Conservation (phyloP, 768 basidiomycete genomes). For the Austroboletus eburneus region DNA sequence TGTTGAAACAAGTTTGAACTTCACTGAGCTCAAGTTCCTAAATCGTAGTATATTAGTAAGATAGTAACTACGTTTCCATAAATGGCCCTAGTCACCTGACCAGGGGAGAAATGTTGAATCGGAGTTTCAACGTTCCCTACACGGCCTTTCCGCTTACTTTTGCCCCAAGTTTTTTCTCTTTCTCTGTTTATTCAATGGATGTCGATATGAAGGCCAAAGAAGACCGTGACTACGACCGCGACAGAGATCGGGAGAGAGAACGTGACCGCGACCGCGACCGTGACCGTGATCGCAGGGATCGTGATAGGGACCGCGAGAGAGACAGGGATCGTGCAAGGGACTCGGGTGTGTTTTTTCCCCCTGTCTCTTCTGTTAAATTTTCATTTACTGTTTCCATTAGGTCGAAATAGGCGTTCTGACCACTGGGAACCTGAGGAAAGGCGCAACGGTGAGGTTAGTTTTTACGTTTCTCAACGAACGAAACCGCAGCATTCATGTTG, state of each 20-base stretch:
- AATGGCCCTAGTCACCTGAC: conserved; percentile 20
- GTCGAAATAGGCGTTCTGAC: conserved; percentile 50
- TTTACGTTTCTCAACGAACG: not conserved
- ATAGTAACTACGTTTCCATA: too few relatives aligned
- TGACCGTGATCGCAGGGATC: conserved; percentile 40
- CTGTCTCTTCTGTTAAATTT: not conserved
- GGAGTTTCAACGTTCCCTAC: conserved; percentile 12
- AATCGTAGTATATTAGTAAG: too few relatives aligned
- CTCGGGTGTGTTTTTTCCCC: conserved; percentile 38
- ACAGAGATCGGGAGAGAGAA: conserved; percentile 42
- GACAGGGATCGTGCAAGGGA: conserved; percentile 56
- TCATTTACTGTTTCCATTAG: conserved; percentile 24
- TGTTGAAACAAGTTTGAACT: too few relatives aligned
- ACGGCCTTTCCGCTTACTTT: conserved; percentile 12
- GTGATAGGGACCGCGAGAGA: conserved; percentile 39
- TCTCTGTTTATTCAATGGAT: conserved; percentile 44
- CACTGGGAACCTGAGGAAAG: conserved; percentile 85
- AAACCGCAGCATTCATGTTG: not conserved
- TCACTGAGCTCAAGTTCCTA: too few relatives aligned
- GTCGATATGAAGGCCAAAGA: conserved; percentile 81
- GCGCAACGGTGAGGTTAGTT: conserved; percentile 66
- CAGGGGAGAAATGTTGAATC: conserved; percentile 7
- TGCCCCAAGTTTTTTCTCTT: conserved; percentile 5
- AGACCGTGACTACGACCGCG: conserved; percentile 62
- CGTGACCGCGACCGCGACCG: conserved; percentile 34